These are phyloP conservation scores for Penicillium sp. DNA, from an alignment of 2,329 filamentous ascomycete genomes.

Conservation along the genomic window DNA sequence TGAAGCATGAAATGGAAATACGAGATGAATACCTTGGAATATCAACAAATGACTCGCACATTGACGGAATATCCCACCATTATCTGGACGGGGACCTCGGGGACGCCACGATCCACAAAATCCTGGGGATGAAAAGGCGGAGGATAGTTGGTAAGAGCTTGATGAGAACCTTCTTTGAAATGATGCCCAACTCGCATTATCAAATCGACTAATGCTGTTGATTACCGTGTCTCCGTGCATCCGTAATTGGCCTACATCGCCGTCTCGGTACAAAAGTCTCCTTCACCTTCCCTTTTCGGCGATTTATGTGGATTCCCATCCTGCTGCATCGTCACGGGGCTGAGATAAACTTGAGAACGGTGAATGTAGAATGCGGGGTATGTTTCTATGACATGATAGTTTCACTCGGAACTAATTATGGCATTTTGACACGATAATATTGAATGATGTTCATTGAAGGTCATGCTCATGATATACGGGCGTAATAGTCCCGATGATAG, in stretches of 20 bases:
- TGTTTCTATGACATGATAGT: slow-evolving; percentile 4
- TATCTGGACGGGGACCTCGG: background rate
- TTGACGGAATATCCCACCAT: background rate
- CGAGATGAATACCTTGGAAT: background rate
- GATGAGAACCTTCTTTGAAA: background rate
- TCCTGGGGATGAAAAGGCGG: slow-evolving; percentile 1
- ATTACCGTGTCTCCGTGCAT: background rate
- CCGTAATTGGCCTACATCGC: slow-evolving; percentile 17
- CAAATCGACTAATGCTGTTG: background rate
- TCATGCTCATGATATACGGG: background rate
- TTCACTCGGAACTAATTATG: background rate
- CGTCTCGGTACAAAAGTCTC: slow-evolving; percentile 13
- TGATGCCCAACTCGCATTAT: background rate
- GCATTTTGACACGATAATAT: background rate
- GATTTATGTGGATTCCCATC: background rate
- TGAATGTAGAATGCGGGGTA: slow-evolving; percentile 10
- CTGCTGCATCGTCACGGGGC: background rate
- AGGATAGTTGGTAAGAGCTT: background rate
- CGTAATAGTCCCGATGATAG: slow-evolving; percentile 3
- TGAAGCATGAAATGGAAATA: background rate
- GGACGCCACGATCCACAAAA: slow-evolving; percentile 2
- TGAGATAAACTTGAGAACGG: slow-evolving; percentile 1
- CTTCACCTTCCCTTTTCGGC: slow-evolving; percentile 14
- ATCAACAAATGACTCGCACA: background rate
- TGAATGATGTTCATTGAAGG: background rate